Percentiles rank a stretch among this genome's conserved stretches.
Evolutionary conservation across 1,139 yeast species (phyloP).

Genomic region (Saccharomyces hybrid): DNA sequence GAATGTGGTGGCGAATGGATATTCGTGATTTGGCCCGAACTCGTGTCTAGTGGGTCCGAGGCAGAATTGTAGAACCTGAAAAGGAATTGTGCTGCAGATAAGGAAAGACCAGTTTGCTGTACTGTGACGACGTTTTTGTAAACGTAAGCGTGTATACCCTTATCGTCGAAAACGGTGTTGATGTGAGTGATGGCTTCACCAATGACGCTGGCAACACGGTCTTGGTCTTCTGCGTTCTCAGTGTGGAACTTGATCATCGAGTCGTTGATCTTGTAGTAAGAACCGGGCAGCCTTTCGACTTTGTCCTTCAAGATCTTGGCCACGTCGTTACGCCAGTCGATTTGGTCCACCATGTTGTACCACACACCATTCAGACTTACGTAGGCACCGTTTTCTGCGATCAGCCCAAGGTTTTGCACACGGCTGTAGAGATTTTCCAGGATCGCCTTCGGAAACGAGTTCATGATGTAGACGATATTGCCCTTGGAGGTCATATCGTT

Average conservation of each 20-base stretch:
- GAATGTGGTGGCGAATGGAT: conserved; percentile 2
- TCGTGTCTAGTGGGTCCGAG: conserved; percentile 5
- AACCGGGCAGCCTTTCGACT: conserved; percentile 74
- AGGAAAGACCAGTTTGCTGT: conserved; percentile 47
- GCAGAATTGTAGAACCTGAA: conserved; percentile 29
- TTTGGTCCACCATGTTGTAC: conserved; percentile 55
- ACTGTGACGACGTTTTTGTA: conserved; percentile 63
- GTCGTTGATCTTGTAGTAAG: conserved; percentile 64
- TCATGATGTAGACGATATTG: conserved; percentile 65
- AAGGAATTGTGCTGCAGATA: conserved; percentile 45
- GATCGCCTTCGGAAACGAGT: conserved; percentile 54
- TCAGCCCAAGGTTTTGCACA: conserved; percentile 63
- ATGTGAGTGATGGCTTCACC: conserved; percentile 85
- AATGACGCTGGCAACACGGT: conserved; percentile 57
- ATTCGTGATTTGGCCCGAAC: conserved; percentile 8
- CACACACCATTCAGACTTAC: conserved; percentile 50
- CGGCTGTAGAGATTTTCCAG: conserved; percentile 63
- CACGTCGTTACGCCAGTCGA: conserved; percentile 52
- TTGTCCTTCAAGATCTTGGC: conserved; percentile 55
- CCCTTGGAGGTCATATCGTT: conserved; percentile 40
- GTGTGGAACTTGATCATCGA: conserved; percentile 70
- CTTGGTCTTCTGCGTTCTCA: conserved; percentile 61
- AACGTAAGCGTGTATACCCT: conserved; percentile 71
- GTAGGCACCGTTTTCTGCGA: conserved; percentile 83
- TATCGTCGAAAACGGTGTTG: conserved; percentile 60